These are phyloP conservation scores for Flaveria linearis DNA, from an alignment of 129 eudicot genomes.

Conservation along the genomic window DNA sequence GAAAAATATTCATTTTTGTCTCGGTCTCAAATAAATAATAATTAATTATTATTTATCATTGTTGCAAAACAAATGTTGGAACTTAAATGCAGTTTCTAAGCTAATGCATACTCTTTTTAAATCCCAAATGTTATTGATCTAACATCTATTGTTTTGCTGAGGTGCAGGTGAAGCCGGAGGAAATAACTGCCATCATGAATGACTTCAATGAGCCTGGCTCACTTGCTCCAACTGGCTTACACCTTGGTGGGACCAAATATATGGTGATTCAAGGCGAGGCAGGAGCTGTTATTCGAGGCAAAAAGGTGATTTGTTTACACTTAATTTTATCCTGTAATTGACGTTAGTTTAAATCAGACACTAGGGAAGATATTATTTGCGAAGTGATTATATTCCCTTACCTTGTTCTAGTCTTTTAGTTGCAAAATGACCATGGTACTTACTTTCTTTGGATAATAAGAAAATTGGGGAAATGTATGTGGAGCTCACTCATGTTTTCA, in stretches of 20 bases:
- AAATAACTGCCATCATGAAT: slow-evolving; percentile 58
- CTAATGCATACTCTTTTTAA: not conserved
- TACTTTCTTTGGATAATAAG: not conserved
- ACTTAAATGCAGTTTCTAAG: not conserved
- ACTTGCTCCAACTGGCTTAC: slow-evolving; percentile 89
- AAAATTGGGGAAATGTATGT: no score
- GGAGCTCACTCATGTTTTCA: not conserved
- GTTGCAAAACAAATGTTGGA: not conserved
- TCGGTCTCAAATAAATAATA: no score
- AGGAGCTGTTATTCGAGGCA: slow-evolving; percentile 81
- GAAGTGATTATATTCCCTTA: not conserved
- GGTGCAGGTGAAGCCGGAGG: slow-evolving; percentile 70
- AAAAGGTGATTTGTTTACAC: slow-evolving; percentile 51
- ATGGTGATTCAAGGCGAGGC: slow-evolving; percentile 94
- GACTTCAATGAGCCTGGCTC: slow-evolving; percentile 78
- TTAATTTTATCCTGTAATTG: not conserved
- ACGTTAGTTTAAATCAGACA: not conserved
- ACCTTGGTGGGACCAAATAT: slow-evolving; percentile 75
- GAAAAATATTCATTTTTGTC: no score
- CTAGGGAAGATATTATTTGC: not conserved
- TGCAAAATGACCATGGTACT: not conserved
- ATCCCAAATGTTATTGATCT: not conserved
- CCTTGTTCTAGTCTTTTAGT: not conserved
- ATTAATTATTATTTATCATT: not conserved
- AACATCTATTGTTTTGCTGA: slow-evolving; percentile 2